Evolutionary conservation across 345 rosid genomes (phyloP).

Genomic region (Hibiscus trionum): DNA sequence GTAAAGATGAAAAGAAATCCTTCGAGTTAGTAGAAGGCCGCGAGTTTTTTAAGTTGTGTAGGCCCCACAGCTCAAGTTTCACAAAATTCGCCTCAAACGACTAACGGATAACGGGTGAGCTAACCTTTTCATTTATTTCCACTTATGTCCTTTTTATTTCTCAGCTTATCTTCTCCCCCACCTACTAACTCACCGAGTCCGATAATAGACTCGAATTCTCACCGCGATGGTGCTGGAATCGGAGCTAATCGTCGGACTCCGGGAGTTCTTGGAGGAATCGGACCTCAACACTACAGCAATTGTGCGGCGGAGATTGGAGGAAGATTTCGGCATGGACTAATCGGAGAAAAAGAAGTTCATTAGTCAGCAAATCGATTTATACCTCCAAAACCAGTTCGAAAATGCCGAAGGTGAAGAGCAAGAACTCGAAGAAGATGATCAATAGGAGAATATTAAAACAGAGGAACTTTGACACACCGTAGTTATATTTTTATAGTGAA

Average conservation of each 20-base stretch:
- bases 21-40: no score
- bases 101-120: constrained; percentile 13
- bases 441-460: constrained; percentile 10
- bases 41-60: no score
- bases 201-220: neutral
- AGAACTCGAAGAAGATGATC: constrained; percentile 13
- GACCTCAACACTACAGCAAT: constrained; percentile 29
- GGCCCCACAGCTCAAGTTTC: neutral
- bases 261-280: no score
- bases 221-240: constrained; percentile 35
- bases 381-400: constrained; percentile 28
- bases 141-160: constrained; percentile 6
- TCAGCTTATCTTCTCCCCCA: neutral
- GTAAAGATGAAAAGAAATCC: neutral
- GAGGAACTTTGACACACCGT: no score
- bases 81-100: constrained; percentile 11
- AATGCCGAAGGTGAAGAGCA: constrained; percentile 10
- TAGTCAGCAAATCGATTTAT: constrained; percentile 39
- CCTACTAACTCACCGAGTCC: neutral
- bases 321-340: constrained; percentile 37
- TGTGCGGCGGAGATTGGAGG: constrained; percentile 35
- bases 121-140: constrained; percentile 6
- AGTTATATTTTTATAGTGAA: no score
- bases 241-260: constrained; percentile 27
- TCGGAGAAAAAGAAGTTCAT: constrained; percentile 35